Evolutionary conservation across 106 monocot species (phyloP).

Genomic region (Dendrobium chrysotoxum): DNA sequence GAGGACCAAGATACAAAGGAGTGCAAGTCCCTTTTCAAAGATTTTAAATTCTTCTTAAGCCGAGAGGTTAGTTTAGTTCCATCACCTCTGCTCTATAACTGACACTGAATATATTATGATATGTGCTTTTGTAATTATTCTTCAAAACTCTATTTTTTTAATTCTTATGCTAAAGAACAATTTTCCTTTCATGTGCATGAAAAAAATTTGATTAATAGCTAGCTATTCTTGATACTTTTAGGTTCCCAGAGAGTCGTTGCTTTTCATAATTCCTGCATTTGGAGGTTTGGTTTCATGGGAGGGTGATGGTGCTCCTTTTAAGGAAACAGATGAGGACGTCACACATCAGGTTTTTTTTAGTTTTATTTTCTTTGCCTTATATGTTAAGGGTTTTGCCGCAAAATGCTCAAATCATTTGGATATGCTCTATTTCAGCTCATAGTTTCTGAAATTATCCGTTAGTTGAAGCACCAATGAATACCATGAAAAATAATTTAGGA

Average conservation of each 20-base stretch:
- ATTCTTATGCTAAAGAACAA: neutral
- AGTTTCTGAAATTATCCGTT: neutral
- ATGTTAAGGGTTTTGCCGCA: neutral
- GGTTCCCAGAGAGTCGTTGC: conserved; percentile 84
- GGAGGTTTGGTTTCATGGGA: conserved; percentile 98
- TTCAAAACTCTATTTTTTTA: neutral
- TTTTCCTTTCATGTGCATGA: neutral
- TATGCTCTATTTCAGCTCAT: neutral
- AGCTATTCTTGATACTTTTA: conserved; percentile 14
- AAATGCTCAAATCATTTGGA: neutral
- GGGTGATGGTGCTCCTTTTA: conserved; percentile 78
- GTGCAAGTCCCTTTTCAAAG: conserved; percentile 80
- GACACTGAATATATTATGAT: neutral
- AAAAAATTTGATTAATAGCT: neutral
- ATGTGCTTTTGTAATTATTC: conserved; percentile 2
- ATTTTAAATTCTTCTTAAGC: conserved; percentile 69
- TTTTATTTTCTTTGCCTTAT: neutral
- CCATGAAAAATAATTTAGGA: neutral
- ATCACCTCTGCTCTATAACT: neutral
- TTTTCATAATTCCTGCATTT: conserved; percentile 90
- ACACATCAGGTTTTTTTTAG: conserved; percentile 68
- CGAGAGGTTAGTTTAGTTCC: conserved; percentile 58
- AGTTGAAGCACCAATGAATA: neutral
- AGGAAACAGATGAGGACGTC: conserved; percentile 64
- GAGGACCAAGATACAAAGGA: conserved; percentile 78